Percentiles rank a stretch among this genome's conserved stretches.
These are phyloP conservation scores for Emmonsia crescens DNA, from an alignment of 2,329 filamentous ascomycete species.

Conservation along the genomic window DNA sequence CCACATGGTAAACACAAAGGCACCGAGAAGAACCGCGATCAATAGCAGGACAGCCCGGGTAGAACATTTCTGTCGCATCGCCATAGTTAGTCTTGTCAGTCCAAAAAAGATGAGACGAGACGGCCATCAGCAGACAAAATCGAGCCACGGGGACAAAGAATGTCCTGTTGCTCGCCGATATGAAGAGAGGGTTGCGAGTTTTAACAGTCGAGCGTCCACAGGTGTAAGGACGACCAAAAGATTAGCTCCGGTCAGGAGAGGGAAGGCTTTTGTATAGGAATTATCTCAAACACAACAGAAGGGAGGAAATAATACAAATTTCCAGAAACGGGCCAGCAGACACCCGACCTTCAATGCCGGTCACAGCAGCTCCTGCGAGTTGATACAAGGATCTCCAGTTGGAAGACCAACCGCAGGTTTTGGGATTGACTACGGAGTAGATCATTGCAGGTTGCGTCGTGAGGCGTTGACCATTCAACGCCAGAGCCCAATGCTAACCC, in stretches of 20 bases:
- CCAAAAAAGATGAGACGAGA: neutral
- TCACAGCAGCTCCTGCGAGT: too few species aligned
- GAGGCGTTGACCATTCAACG: too few species aligned
- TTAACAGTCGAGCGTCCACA: too few species aligned
- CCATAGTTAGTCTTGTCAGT: neutral
- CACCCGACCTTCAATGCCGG: neutral
- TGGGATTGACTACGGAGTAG: too few species aligned
- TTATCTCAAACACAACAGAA: neutral
- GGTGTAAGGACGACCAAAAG: neutral
- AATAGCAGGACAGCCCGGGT: neutral
- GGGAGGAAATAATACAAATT: neutral
- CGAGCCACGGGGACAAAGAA: neutral
- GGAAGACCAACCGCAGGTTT: too few species aligned
- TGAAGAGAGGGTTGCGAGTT: too few species aligned
- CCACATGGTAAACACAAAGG: conserved; percentile 10
- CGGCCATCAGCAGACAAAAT: neutral
- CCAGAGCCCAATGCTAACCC: too few species aligned
- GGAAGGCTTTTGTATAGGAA: neutral
- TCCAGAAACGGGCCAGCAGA: neutral
- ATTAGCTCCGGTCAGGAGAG: neutral
- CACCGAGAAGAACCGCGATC: neutral
- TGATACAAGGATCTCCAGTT: too few species aligned
- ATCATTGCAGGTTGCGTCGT: too few species aligned
- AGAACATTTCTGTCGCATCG: neutral
- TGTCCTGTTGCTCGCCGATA: neutral